phyloP scores from a whole-genome alignment of 2,329 filamentous ascomycete genomes.

The Hypomyces perniciosus region DNA sequence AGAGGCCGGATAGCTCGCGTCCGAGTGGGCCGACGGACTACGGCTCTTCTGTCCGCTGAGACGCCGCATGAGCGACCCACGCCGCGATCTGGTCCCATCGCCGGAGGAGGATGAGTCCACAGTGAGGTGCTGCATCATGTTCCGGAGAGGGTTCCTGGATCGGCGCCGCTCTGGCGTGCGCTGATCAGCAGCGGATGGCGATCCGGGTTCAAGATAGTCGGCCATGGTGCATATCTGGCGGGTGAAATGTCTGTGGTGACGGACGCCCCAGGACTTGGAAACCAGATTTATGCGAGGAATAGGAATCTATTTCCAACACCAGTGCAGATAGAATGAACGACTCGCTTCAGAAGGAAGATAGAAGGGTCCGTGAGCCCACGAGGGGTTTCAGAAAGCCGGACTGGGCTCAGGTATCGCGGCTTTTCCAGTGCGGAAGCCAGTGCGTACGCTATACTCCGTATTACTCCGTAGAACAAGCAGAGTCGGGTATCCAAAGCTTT shows the following conservation, averaged over 20 bases:
- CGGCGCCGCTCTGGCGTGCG: constrained; percentile 25
- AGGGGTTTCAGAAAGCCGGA: no score
- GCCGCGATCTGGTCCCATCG: constrained; percentile 23
- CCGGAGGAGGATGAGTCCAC: constrained; percentile 24
- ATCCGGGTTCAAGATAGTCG: constrained; percentile 22
- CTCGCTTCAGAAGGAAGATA: no score
- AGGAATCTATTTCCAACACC: no score
- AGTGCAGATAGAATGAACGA: no score
- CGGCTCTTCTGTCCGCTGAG: constrained; percentile 32
- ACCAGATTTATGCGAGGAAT: no score
- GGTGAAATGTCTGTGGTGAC: neutral
- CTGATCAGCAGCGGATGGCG: constrained; percentile 17
- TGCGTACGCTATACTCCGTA: no score
- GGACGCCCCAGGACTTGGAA: no score
- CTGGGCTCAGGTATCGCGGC: no score
- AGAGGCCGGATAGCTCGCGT: constrained; percentile 14
- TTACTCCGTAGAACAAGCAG: no score
- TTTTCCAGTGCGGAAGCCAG: no score
- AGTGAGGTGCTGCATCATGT: constrained; percentile 34
- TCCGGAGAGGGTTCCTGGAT: constrained; percentile 30
- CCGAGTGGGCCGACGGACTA: constrained; percentile 30
- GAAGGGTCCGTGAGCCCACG: no score
- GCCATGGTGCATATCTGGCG: constrained; percentile 19
- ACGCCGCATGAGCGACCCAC: constrained; percentile 29
- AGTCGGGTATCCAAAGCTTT: no score